These are phyloP conservation scores for Sideroxylon spinosum DNA, from an alignment of 179 eudicot genomes.

Conservation along the genomic window DNA sequence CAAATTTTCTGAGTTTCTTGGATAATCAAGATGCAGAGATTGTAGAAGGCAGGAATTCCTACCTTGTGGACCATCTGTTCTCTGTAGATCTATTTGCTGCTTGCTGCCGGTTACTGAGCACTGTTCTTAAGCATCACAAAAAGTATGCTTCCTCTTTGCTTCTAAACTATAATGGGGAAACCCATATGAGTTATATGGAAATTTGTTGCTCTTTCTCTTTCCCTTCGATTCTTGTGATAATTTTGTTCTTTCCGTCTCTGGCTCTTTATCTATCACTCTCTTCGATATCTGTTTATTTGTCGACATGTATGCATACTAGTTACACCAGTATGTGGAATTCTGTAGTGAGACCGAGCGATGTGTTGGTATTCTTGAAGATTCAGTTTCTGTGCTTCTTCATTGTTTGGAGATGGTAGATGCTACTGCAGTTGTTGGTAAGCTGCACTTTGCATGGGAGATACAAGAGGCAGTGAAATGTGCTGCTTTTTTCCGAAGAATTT, in stretches of 20 bases:
- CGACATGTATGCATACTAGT: not conserved
- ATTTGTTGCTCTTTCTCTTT: not conserved
- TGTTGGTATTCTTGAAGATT: slow-evolving; percentile 65
- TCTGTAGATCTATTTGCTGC: slow-evolving; percentile 66
- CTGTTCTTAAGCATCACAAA: slow-evolving; percentile 69
- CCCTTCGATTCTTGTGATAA: not conserved
- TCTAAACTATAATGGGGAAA: not conserved
- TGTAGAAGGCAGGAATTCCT: slow-evolving; percentile 17
- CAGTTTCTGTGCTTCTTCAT: slow-evolving; percentile 66
- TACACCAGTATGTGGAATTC: not conserved
- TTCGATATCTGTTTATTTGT: too few species aligned
- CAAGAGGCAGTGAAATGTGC: slow-evolving; percentile 81
- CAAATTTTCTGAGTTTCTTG: slow-evolving; percentile 22
- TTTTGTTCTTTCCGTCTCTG: not conserved
- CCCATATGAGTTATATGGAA: not conserved
- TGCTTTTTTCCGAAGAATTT: slow-evolving; percentile 71
- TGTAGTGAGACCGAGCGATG: slow-evolving; percentile 54
- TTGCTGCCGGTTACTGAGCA: slow-evolving; percentile 69
- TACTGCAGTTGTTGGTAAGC: slow-evolving; percentile 32
- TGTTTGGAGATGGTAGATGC: slow-evolving; percentile 63
- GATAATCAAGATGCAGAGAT: slow-evolving; percentile 23
- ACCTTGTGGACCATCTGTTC: slow-evolving; percentile 50
- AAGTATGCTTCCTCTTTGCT: slow-evolving; percentile 39
- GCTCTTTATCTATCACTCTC: not conserved
- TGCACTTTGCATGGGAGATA: slow-evolving; percentile 50